Evolutionary conservation across 345 rosid genomes (phyloP).

Genomic region (Raphanus sativus): DNA sequence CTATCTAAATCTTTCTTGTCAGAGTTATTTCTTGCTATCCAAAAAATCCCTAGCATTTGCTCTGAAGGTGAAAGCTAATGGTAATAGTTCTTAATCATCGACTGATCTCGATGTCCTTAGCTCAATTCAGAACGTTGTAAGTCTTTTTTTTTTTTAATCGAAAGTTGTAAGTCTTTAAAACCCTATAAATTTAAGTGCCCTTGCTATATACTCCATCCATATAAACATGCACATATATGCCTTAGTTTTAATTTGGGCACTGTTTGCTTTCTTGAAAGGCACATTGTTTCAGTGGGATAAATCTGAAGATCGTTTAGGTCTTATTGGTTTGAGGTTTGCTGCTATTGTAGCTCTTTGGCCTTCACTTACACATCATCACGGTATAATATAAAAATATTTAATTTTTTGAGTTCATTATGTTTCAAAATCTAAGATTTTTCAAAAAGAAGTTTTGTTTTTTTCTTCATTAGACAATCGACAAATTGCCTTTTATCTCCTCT

Average conservation of each 20-base stretch:
- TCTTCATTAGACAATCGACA: conserved; percentile 63
- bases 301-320: conserved; percentile 75
- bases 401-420: neutral
- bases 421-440: neutral
- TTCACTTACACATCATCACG: conserved; percentile 59
- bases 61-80: conserved; percentile 54
- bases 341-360: conserved; percentile 72
- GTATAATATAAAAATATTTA: conserved; percentile 36
- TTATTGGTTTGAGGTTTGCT: conserved; percentile 79
- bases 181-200: neutral
- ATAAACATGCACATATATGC: neutral
- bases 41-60: conserved; percentile 17
- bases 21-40: no score
- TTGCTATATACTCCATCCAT: neutral
- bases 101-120: conserved; percentile 55
- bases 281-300: conserved; percentile 60
- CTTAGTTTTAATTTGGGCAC: neutral
- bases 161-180: neutral
- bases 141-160: conserved; percentile 21
- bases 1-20: conserved; percentile 27
- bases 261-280: neutral
- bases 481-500: conserved; percentile 68
- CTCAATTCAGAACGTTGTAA: conserved; percentile 67
- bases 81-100: conserved; percentile 64
- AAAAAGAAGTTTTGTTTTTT: neutral